Evolutionary conservation across 164 flowering plant genomes (phyloP), one percentile per base, ranked within the genome.

Genomic region (Chimonanthus praecox): DNA sequence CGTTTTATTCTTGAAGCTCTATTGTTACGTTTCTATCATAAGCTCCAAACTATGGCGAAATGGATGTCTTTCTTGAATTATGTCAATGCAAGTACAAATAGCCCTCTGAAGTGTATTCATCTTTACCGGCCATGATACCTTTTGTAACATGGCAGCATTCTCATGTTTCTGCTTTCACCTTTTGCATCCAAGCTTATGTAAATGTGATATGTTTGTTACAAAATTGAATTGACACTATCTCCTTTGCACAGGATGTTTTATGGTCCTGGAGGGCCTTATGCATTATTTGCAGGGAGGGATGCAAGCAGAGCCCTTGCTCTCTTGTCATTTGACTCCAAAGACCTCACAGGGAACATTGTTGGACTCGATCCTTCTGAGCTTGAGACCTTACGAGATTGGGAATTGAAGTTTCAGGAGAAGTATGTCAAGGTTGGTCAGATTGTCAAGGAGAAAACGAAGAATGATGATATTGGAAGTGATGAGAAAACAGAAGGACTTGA

Each of bases 261-360:
- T 76, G 97, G 97, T 49, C 92, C 92, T 60, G 94, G 92, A 9
- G 92, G 92, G 33, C 85, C 91, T 7, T 92, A 90, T 70, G 85
- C 94, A 0, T 67, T 90, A 83, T 92, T 90, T 78, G 88, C 92
- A 2, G 97, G 97, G 20, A 83, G 81, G 72, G 97, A 90, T 74
- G 92, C 94, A 13, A 89, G 94, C 78, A 73, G 94, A 72, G 95
- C 97, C 13, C 72, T 89, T 20, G 92, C 95, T 16, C 83, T 81
- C 15, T 75, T 92, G 89, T 92, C 94, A 3, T 92, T 89, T 46
- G 90, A 92, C 8, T 75, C 85, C 6, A 69, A 85, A 54, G 97
- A 90, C 72, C 79, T 92, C 0, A 90, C 83, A 7, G 94, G 94
- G 3, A 81, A 92, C 69, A 64, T 82, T 0, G 85, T 83, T 61